Percentiles rank a stretch among this genome's conserved stretches.
Conservation (phyloP, 2,329 filamentous ascomycete species). For the Phialocephala sp. region DNA sequence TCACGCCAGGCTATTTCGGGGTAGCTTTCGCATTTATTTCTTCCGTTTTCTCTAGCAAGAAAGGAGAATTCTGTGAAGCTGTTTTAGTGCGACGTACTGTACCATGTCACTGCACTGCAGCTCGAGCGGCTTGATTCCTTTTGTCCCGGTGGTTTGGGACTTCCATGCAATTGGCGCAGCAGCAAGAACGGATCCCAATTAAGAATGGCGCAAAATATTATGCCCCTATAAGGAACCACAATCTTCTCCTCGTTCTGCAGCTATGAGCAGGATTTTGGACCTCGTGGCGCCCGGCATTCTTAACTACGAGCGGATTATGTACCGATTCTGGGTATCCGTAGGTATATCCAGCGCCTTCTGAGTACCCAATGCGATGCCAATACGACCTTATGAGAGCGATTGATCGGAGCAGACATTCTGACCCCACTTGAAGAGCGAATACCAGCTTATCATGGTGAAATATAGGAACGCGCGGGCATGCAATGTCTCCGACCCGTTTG, state of each 20-base stretch:
- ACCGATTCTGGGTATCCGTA: background rate
- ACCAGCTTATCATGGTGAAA: background rate
- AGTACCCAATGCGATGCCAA: background rate
- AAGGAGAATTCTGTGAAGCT: background rate
- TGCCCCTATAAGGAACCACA: background rate
- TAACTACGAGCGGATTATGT: background rate
- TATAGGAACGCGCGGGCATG: background rate
- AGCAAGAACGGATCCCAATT: no score
- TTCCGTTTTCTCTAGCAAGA: background rate
- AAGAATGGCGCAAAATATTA: background rate
- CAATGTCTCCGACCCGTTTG: background rate
- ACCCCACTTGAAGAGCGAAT: background rate
- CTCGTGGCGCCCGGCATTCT: slow-evolving; percentile 4
- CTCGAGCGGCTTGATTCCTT: background rate
- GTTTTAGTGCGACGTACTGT: background rate
- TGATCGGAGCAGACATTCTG: background rate
- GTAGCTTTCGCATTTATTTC: background rate
- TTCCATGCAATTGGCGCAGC: no score
- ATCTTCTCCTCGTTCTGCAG: background rate
- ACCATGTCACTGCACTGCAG: slow-evolving; percentile 2
- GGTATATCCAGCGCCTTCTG: background rate
- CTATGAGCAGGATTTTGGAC: background rate
- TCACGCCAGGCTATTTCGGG: background rate
- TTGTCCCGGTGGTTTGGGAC: slow-evolving; percentile 1
- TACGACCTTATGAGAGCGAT: background rate